A percentile compares a stretch with the other conserved stretches of the same genome.
Evolutionary conservation across 345 rosid genomes (phyloP).

Genomic region (Salix koriyanagi): DNA sequence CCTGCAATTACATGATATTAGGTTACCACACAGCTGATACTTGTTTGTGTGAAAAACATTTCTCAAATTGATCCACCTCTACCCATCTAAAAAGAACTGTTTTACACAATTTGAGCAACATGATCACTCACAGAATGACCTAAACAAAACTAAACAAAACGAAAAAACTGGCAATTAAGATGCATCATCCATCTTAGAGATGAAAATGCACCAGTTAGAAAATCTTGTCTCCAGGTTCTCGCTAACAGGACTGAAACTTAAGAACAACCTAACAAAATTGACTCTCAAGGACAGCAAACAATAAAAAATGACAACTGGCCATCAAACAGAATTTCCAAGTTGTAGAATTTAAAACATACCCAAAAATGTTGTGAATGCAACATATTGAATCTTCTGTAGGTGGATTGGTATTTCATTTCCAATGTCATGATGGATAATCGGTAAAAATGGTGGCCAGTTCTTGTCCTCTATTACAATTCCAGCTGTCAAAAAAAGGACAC

Average conservation of each 20-base stretch:
- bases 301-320: background rate
- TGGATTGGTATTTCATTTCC: conserved; percentile 90
- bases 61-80: background rate
- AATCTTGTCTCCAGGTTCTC: background rate
- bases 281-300: background rate
- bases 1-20: conserved; percentile 46
- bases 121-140: background rate
- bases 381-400: conserved; percentile 74
- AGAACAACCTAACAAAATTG: background rate
- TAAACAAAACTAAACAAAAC: background rate
- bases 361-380: conserved; percentile 83
- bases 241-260: background rate
- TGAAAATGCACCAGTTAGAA: background rate
- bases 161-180: background rate
- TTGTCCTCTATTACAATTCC: conserved; percentile 90
- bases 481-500: conserved; percentile 49
- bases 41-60: background rate
- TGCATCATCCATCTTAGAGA: background rate
- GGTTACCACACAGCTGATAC: conserved; percentile 9
- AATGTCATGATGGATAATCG: conserved; percentile 92
- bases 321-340: background rate
- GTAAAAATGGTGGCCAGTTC: conserved; percentile 95
- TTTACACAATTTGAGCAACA: background rate
- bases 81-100: background rate
- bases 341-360: conserved; percentile 43